phyloP scores from a whole-genome alignment of 2,329 filamentous ascomycete species.

The Aspergillus piperis region DNA sequence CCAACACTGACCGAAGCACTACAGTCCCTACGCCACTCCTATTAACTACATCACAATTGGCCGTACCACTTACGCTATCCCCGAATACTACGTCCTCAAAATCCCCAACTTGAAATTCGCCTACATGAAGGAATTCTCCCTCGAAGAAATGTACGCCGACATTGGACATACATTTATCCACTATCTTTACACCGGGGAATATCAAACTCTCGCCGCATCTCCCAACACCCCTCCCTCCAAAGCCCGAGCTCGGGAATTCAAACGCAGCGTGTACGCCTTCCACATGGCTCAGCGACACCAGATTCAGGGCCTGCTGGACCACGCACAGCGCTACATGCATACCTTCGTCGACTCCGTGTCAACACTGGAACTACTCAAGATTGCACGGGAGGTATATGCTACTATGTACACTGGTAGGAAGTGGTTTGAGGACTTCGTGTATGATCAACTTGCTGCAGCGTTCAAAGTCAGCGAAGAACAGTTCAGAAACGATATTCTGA shows the following conservation, averaged over 20 bases:
- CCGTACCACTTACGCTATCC: background rate
- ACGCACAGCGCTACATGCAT: background rate
- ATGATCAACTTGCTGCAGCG: background rate
- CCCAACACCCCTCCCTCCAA: accelerated
- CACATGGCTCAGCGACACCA: background rate
- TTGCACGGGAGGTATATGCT: background rate
- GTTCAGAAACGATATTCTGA: background rate
- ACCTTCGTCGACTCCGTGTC: background rate
- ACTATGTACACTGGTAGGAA: background rate
- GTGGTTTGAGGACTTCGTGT: background rate
- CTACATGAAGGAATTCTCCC: background rate
- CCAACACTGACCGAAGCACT: too few relatives aligned
- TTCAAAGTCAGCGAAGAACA: background rate
- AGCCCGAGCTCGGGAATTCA: background rate
- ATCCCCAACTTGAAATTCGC: too few relatives aligned
- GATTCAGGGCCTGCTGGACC: background rate
- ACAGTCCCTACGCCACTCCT: too few relatives aligned
- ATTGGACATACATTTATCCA: background rate
- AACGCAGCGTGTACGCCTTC: background rate
- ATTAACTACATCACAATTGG: too few relatives aligned
- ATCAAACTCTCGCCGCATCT: background rate
- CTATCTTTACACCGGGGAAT: background rate
- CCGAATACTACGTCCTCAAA: background rate
- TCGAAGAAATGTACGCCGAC: background rate
- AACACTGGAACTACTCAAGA: background rate